Evolutionary conservation across 441 rosid genomes (phyloP).

Genomic region (Hypseocharis bilobata): DNA sequence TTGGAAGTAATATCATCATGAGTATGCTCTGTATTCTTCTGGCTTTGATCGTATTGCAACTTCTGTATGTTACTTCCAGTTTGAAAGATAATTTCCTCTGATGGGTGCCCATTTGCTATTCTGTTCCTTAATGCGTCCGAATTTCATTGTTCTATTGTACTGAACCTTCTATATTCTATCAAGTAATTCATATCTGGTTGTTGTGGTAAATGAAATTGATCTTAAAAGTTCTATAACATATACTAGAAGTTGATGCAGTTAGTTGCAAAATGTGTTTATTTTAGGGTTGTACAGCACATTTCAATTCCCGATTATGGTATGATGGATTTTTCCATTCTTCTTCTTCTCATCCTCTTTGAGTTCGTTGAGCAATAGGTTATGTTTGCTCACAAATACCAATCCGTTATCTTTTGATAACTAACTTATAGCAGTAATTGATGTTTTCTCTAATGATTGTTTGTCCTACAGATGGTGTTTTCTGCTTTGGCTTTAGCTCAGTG

Average conservation of each 20-base stretch:
- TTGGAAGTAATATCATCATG: background rate
- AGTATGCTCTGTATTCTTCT: background rate
- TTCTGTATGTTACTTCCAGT: background rate
- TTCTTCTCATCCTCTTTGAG: background rate
- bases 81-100: background rate
- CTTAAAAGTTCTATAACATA: background rate
- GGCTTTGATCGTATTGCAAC: background rate
- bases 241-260: background rate
- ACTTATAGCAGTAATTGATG: conserved; percentile 11
- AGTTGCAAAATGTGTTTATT: background rate
- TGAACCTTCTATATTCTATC: background rate
- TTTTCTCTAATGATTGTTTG: conserved; percentile 15
- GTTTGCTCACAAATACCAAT: background rate
- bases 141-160: background rate
- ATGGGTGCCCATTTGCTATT: background rate
- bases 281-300: background rate
- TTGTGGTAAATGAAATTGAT: background rate
- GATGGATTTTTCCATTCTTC: background rate
- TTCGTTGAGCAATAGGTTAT: background rate
- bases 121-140: background rate
- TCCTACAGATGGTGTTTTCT: conserved; percentile 86
- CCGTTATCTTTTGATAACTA: conserved; percentile 8
- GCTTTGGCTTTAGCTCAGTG: conserved; percentile 92
- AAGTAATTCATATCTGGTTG: background rate
- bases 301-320: background rate